Conservation (phyloP, 176 grass and related monocot species). For the Puccinellia tenuiflora region DNA sequence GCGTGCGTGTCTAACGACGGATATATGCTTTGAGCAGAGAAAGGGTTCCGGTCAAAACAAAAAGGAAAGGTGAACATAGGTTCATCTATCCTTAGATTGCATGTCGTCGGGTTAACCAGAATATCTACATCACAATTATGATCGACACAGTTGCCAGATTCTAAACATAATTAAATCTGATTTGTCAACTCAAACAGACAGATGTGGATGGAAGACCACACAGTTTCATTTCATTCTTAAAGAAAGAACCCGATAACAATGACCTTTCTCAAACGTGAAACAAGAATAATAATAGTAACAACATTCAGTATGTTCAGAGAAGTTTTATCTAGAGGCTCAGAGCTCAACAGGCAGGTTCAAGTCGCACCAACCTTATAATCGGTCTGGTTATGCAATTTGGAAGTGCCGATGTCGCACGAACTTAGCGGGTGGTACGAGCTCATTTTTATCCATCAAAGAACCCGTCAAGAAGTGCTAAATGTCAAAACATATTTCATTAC, state of each 20-base stretch:
- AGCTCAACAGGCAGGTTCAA: not conserved
- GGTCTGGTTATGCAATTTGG: not conserved
- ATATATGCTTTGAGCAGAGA: not conserved
- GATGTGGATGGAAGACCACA: not conserved
- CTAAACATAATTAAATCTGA: not conserved
- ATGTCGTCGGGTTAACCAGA: not conserved
- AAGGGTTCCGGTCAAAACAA: not conserved
- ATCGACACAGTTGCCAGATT: not conserved
- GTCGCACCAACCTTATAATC: not conserved
- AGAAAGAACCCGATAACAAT: not conserved
- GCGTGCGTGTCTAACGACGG: not conserved
- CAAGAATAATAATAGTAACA: not conserved
- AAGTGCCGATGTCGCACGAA: not conserved
- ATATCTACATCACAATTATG: not conserved
- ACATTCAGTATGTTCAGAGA: not conserved
- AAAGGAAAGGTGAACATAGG: not conserved
- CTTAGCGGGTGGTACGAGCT: not conserved
- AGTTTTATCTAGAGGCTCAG: not conserved
- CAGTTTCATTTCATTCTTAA: not conserved
- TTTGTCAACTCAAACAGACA: not conserved
- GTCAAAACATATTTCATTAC: not conserved
- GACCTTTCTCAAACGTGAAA: not conserved
- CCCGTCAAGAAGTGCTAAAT: not conserved
- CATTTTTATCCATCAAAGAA: not conserved
- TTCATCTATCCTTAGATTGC: not conserved